Percentiles rank a stretch among this genome's conserved stretches.
These are phyloP conservation scores for Biancaea sappan DNA, from an alignment of 306 rosid genomes.

Conservation along the genomic window DNA sequence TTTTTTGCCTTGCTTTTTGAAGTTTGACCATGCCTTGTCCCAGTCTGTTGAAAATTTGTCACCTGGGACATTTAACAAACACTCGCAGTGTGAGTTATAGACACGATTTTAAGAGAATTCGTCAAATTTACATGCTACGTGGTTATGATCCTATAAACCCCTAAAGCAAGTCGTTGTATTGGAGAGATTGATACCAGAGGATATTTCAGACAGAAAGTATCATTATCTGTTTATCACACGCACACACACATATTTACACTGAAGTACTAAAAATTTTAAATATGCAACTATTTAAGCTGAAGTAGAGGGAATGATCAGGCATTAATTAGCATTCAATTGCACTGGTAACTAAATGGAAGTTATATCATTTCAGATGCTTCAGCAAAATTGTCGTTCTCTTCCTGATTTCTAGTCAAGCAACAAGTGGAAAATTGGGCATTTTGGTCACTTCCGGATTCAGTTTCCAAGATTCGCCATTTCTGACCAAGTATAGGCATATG, in stretches of 20 bases:
- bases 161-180: neutral
- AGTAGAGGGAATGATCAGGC: neutral
- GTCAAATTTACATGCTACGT: neutral
- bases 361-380: neutral
- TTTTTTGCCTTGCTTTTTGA: slow-evolving; percentile 73
- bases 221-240: neutral
- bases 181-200: neutral
- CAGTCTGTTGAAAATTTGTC: slow-evolving; percentile 80
- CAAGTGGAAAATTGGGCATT: neutral
- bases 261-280: neutral
- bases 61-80: slow-evolving; percentile 45
- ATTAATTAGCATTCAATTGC: neutral
- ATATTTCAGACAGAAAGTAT: neutral
- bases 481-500: neutral
- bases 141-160: neutral
- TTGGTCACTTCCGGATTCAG: neutral
- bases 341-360: neutral
- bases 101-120: neutral
- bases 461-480: neutral
- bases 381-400: neutral
- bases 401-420: neutral
- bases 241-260: neutral
- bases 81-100: neutral
- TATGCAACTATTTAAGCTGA: neutral
- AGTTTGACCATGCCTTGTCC: slow-evolving; percentile 94